Evolutionary conservation across 805 yeast species (phyloP).

Genomic region (Metschnikowia cubensis): DNA sequence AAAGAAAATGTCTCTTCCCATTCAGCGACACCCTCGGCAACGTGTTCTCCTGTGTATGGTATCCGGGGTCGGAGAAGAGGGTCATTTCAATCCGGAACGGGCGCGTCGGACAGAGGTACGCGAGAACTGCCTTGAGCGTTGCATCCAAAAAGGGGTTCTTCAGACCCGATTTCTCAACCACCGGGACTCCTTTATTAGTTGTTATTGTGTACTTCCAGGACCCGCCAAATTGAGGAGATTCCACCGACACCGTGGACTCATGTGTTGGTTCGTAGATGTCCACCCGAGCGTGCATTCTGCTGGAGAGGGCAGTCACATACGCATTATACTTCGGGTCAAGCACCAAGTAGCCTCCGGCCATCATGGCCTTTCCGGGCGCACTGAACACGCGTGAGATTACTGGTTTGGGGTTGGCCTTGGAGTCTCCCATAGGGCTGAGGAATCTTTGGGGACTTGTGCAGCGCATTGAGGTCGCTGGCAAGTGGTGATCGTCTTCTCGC

Average conservation of each 20-base stretch:
- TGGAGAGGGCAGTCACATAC: conserved; percentile 80
- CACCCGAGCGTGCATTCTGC: conserved; percentile 81
- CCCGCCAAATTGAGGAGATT: conserved; percentile 79
- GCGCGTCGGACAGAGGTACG: conserved; percentile 42
- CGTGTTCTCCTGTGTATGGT: conserved; percentile 70
- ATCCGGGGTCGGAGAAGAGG: conserved; percentile 81
- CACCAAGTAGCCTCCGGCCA: conserved; percentile 94
- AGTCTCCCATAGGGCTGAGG: background rate
- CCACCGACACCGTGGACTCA: conserved; percentile 36
- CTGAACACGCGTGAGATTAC: conserved; percentile 52
- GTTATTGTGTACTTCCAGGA: conserved; percentile 55
- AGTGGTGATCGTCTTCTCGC: background rate
- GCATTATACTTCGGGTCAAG: conserved; percentile 72
- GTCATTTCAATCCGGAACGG: conserved; percentile 42
- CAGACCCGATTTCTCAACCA: conserved; percentile 27
- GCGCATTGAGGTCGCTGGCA: background rate
- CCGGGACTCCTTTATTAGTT: background rate
- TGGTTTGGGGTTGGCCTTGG: background rate
- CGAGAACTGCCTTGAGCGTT: conserved; percentile 51
- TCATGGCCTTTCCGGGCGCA: conserved; percentile 92
- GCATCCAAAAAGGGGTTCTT: conserved; percentile 74
- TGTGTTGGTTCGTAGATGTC: conserved; percentile 11
- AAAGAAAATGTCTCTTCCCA: conserved; percentile 46
- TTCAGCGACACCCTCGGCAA: conserved; percentile 29
- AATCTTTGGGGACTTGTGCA: background rate